Evolutionary conservation across 2,329 filamentous ascomycete genomes (phyloP).

Genomic region (Rutstroemia sp.): DNA sequence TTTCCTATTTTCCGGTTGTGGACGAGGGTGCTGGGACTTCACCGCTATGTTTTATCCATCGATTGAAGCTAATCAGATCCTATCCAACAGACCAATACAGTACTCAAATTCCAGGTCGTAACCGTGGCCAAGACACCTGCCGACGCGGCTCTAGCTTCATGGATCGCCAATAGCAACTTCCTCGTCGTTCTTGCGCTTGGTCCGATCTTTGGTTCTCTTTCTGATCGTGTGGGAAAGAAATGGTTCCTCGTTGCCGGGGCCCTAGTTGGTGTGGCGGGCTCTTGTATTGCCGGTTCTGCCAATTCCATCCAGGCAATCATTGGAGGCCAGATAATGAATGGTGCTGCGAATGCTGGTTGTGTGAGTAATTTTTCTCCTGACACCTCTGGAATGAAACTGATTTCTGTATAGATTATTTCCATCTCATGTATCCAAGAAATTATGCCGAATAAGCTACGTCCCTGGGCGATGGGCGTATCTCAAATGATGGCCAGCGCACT

Average conservation of each 20-base stretch:
- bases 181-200: constrained; percentile 14
- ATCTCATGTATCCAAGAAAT: constrained; percentile 19
- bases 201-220: constrained; percentile 14
- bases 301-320: constrained; percentile 11
- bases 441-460: constrained; percentile 15
- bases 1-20: no score
- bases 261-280: constrained; percentile 12
- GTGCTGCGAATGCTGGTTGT: constrained; percentile 15
- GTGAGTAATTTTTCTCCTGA: constrained; percentile 3
- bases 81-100: constrained; percentile 12
- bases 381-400: no score
- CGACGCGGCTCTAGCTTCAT: constrained; percentile 13
- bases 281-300: constrained; percentile 12
- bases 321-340: constrained; percentile 14
- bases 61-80: background rate
- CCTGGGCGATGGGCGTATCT: constrained; percentile 15
- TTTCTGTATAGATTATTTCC: constrained; percentile 8
- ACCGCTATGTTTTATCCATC: background rate
- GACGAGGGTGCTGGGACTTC: background rate
- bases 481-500: constrained; percentile 15
- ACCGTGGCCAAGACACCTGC: constrained; percentile 10
- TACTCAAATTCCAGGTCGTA: constrained; percentile 16
- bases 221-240: constrained; percentile 18
- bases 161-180: constrained; percentile 17
- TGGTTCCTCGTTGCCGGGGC: constrained; percentile 16